phyloP scores from a whole-genome alignment of 2,329 filamentous ascomycete species.

The Volutella citrinella region DNA sequence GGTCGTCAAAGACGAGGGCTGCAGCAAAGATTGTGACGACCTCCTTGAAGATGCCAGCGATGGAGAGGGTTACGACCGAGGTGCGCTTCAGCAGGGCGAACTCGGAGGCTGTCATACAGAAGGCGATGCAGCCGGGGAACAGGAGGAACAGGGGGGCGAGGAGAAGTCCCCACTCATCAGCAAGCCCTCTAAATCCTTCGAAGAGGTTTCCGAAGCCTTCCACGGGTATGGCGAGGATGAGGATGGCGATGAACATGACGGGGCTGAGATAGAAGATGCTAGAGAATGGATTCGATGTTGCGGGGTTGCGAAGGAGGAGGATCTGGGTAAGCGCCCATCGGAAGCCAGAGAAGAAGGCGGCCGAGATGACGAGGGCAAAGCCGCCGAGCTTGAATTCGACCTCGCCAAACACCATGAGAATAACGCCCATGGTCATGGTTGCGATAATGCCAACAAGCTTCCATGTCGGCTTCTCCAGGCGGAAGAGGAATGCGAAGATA shows the following conservation, averaged over 20 bases:
- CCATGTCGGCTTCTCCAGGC: conserved; percentile 82
- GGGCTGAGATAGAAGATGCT: conserved; percentile 98
- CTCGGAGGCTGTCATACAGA: conserved; percentile 94
- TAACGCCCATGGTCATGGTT: conserved; percentile 86
- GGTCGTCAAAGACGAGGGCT: conserved; percentile 83
- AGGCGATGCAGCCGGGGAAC: conserved; percentile 88
- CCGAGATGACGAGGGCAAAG: conserved; percentile 88
- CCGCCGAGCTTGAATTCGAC: conserved; percentile 83
- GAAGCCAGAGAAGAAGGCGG: conserved; percentile 93
- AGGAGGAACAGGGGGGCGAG: conserved; percentile 71
- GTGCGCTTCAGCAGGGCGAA: conserved; percentile 94
- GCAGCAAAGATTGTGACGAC: conserved; percentile 93
- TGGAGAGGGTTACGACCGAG: conserved; percentile 91
- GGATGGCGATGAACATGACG: conserved; percentile 85
- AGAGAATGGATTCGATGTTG: conserved; percentile 93
- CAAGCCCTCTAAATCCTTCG: conserved; percentile 62
- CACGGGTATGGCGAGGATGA: conserved; percentile 78
- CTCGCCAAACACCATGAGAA: conserved; percentile 98
- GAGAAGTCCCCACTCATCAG: conserved; percentile 63
- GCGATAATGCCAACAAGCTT: conserved; percentile 83
- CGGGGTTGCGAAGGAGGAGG: conserved; percentile 85
- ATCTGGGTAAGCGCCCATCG: conserved; percentile 99
- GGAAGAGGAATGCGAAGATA: conserved; percentile 90
- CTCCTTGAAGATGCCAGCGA: conserved; percentile 98
- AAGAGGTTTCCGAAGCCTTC: conserved; percentile 72